These are phyloP conservation scores for Petunia secreta DNA, from an alignment of 257 asterid species.

Conservation along the genomic window DNA sequence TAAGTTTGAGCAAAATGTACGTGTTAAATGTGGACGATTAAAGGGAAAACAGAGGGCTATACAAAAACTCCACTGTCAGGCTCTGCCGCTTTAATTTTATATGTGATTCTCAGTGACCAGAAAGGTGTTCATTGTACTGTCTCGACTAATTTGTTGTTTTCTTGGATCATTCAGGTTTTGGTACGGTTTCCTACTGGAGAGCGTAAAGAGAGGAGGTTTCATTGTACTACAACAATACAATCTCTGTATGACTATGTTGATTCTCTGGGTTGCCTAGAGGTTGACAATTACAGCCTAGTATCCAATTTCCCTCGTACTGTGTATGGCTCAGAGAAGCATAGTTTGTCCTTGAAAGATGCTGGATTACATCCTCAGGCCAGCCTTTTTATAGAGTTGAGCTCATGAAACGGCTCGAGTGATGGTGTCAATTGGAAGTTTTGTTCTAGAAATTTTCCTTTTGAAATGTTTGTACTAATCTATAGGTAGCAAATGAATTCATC, in stretches of 20 bases:
- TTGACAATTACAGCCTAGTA: conserved; percentile 63
- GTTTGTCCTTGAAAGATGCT: conserved; percentile 71
- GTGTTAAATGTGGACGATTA: background rate
- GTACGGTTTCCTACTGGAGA: conserved; percentile 94
- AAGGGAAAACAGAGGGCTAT: background rate
- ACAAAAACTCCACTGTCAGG: background rate
- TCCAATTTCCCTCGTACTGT: conserved; percentile 92
- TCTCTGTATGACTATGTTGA: conserved; percentile 81
- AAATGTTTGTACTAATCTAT: background rate
- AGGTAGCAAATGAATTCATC: conserved; percentile 18
- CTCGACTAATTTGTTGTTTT: background rate
- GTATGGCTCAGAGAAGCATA: conserved; percentile 65
- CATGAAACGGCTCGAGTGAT: conserved; percentile 22
- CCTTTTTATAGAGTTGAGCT: conserved; percentile 80
- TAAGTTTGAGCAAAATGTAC: background rate
- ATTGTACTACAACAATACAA: conserved; percentile 55
- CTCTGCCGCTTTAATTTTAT: background rate
- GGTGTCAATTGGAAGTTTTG: background rate
- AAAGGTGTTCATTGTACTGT: conserved; percentile 1
- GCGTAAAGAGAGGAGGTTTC: conserved; percentile 88
- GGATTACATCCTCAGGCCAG: conserved; percentile 99
- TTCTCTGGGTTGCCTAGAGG: conserved; percentile 79
- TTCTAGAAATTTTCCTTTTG: background rate
- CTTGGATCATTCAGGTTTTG: conserved; percentile 61
- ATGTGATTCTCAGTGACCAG: background rate